Evolutionary conservation across 1,284 basidiomycete genomes (phyloP).

Genomic region (Chalciporus sp.): DNA sequence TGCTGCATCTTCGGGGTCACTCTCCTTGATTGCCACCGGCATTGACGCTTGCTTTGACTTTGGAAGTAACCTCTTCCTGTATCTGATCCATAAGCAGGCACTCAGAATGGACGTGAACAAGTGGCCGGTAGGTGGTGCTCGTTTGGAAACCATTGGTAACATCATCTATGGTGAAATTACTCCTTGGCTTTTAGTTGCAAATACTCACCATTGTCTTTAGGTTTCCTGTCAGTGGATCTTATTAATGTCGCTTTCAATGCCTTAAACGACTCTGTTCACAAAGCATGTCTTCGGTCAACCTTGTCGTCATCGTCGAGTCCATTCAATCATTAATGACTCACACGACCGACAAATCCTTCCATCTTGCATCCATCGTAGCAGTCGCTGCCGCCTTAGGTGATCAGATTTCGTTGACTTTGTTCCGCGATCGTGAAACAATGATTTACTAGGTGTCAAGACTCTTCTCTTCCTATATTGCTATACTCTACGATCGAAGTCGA

Average conservation of each 20-base stretch:
- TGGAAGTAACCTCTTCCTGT: slow-evolving; percentile 86
- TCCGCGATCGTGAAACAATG: slow-evolving; percentile 7
- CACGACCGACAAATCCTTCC: slow-evolving; percentile 66
- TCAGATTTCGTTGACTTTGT: slow-evolving; percentile 8
- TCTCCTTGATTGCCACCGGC: slow-evolving; percentile 88
- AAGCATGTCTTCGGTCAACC: slow-evolving; percentile 85
- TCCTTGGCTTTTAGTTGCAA: background rate
- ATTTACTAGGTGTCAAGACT: slow-evolving; percentile 73
- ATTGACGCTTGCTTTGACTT: slow-evolving; percentile 93
- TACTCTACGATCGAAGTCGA: slow-evolving; percentile 76
- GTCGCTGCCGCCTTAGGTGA: slow-evolving; percentile 82
- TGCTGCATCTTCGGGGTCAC: slow-evolving; percentile 81
- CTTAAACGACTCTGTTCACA: slow-evolving; percentile 20
- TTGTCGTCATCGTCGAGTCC: slow-evolving; percentile 87
- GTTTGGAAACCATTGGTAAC: slow-evolving; percentile 91
- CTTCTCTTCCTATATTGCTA: slow-evolving; percentile 87
- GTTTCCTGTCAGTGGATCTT: slow-evolving; percentile 58
- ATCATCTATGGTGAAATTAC: slow-evolving; percentile 75
- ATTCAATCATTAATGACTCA: slow-evolving; percentile 68
- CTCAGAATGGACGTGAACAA: slow-evolving; percentile 74
- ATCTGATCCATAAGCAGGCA: slow-evolving; percentile 81
- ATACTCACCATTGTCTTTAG: slow-evolving; percentile 39
- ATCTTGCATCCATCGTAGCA: slow-evolving; percentile 81
- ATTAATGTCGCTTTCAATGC: background rate
- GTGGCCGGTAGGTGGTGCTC: slow-evolving; percentile 91